Evolutionary conservation across 345 rosid species (phyloP).

Genomic region (Populus davidiana): DNA sequence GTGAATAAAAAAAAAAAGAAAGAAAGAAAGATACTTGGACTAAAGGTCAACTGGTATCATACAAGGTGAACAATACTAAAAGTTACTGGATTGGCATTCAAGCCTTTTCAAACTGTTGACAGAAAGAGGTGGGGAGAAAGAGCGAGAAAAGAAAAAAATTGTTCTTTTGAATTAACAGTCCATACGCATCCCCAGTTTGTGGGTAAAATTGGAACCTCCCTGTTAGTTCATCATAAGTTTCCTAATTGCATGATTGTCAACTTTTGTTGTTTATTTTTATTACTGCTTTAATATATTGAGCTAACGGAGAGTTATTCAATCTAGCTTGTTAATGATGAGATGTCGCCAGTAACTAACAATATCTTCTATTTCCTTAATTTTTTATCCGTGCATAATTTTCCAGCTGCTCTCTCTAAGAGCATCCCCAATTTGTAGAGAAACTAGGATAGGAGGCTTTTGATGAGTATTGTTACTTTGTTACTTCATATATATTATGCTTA

Average conservation of each 20-base stretch:
- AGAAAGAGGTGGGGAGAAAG: neutral
- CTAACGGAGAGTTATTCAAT: neutral
- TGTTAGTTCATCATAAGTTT: neutral
- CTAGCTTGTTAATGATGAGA: neutral
- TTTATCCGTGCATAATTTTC: neutral
- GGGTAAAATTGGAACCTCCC: neutral
- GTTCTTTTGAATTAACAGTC: neutral
- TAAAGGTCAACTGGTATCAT: neutral
- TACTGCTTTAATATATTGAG: neutral
- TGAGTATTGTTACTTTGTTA: constrained; percentile 3
- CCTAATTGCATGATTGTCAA: neutral
- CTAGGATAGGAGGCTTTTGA: neutral
- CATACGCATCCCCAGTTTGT: neutral
- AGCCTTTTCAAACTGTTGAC: neutral
- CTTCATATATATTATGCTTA: neutral
- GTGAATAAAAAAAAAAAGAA: no score
- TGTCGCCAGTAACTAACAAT: neutral
- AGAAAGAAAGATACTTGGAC: neutral
- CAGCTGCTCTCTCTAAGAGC: neutral
- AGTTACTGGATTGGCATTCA: neutral
- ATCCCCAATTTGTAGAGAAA: neutral
- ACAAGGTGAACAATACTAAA: neutral
- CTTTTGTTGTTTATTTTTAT: neutral
- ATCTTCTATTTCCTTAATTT: neutral
- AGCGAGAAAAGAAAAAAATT: neutral